Conservation (phyloP, 2,329 filamentous ascomycete species). For the Diaporthe longicolla region DNA sequence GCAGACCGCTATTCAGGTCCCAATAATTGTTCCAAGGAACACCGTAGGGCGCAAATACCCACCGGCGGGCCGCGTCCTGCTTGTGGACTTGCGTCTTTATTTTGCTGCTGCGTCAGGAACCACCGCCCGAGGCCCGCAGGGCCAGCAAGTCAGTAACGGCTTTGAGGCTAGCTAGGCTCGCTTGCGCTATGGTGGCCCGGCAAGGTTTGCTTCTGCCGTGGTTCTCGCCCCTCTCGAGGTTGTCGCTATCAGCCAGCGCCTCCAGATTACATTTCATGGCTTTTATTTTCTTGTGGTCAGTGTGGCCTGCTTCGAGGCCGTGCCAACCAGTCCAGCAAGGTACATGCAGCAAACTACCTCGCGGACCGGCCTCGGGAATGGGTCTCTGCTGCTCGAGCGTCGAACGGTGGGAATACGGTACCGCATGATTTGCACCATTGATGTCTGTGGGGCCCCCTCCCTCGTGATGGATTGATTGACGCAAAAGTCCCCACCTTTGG, state of each 20-base stretch:
- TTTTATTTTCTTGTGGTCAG: neutral
- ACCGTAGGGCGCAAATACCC: slow-evolving; percentile 10
- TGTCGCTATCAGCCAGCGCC: neutral
- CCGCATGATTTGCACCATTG: slow-evolving; percentile 18
- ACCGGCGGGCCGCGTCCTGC: slow-evolving; percentile 24
- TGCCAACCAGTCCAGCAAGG: neutral
- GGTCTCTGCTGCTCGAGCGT: neutral
- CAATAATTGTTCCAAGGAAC: slow-evolving; percentile 15
- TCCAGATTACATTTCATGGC: neutral
- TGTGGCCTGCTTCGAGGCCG: slow-evolving; percentile 14
- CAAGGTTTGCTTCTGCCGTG: slow-evolving; percentile 27
- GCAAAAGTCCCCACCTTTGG: slow-evolving; percentile 35
- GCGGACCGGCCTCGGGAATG: neutral
- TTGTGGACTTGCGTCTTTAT: slow-evolving; percentile 1
- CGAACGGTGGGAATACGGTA: slow-evolving; percentile 35
- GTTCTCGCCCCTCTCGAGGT: neutral
- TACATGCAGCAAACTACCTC: neutral
- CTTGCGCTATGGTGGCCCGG: neutral
- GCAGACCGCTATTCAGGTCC: slow-evolving; percentile 28
- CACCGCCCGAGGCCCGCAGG: neutral
- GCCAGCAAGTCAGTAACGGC: slow-evolving; percentile 9
- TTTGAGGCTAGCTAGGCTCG: slow-evolving; percentile 7
- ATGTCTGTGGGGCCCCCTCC: slow-evolving; percentile 25
- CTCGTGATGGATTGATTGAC: slow-evolving; percentile 35
- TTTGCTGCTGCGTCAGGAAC: slow-evolving; percentile 8